A percentile compares a stretch with the other conserved stretches of the same genome.
These are phyloP conservation scores for Zopfia rhizophila DNA, from an alignment of 2,329 filamentous ascomycete species.

Conservation along the genomic window DNA sequence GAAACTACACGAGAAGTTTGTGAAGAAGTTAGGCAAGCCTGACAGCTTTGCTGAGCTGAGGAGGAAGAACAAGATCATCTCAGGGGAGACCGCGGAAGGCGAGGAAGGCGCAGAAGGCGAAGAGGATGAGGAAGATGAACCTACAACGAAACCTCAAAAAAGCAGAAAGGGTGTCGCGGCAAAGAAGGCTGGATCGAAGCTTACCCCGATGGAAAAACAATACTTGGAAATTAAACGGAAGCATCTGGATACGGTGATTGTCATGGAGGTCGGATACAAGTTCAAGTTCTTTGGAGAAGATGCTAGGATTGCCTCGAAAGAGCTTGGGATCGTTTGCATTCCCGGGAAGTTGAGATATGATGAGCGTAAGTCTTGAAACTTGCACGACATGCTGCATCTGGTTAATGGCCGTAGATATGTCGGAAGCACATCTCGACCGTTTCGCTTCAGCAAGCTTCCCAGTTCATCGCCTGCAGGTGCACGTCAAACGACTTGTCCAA, in stretches of 20 bases:
- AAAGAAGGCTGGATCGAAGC: constrained; percentile 82
- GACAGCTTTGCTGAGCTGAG: constrained; percentile 79
- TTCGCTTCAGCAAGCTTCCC: constrained; percentile 98
- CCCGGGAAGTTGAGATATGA: constrained; percentile 95
- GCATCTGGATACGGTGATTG: constrained; percentile 87
- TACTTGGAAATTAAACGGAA: constrained; percentile 93
- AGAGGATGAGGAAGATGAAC: constrained; percentile 65
- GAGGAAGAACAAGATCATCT: constrained; percentile 65
- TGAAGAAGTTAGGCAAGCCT: constrained; percentile 87
- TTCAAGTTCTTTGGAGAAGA: constrained; percentile 98
- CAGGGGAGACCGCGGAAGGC: constrained; percentile 63
- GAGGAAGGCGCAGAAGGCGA: constrained; percentile 66
- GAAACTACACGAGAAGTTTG: constrained; percentile 82
- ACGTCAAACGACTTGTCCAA: constrained; percentile 90
- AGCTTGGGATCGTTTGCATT: constrained; percentile 94
- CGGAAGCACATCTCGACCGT: constrained; percentile 88
- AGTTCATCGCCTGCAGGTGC: constrained; percentile 88
- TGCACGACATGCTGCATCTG: constrained; percentile 13
- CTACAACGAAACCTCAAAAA: constrained; percentile 57
- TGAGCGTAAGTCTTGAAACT: constrained; percentile 69
- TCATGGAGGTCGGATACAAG: constrained; percentile 97
- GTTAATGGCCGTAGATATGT: constrained; percentile 56
- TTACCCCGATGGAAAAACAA: constrained; percentile 94
- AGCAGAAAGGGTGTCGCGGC: constrained; percentile 60
- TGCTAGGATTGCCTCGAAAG: constrained; percentile 86